Percentiles rank a stretch among this genome's conserved stretches.
phyloP scores from a whole-genome alignment of 495 filamentous ascomycete genomes.

The Thozetella sp. region DNA sequence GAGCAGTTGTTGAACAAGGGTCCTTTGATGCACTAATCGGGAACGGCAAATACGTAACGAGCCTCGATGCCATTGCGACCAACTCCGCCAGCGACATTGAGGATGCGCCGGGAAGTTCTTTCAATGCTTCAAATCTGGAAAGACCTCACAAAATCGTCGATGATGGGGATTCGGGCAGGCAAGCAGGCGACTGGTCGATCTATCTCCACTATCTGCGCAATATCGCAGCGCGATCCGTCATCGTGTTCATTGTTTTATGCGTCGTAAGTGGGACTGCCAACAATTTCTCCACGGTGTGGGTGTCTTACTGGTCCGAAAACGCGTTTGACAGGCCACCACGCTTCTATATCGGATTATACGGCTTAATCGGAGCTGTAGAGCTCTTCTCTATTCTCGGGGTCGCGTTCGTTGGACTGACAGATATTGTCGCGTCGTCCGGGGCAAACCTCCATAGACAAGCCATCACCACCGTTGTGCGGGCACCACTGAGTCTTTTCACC shows the following conservation, averaged over 20 bases:
- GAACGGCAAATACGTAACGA: slow-evolving; percentile 3
- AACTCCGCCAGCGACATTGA: background rate
- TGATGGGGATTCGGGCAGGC: slow-evolving; percentile 18
- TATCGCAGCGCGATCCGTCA: slow-evolving; percentile 22
- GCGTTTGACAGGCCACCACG: slow-evolving; percentile 12
- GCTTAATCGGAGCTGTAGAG: slow-evolving; percentile 30
- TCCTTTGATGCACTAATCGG: slow-evolving; percentile 17
- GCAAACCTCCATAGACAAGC: slow-evolving; percentile 21
- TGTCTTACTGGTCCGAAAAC: slow-evolving; percentile 37
- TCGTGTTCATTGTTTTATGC: slow-evolving; percentile 17
- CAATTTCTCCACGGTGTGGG: slow-evolving; percentile 35
- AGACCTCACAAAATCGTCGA: background rate
- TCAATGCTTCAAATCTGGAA: background rate
- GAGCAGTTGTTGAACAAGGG: slow-evolving; percentile 41
- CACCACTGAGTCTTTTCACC: slow-evolving; percentile 38
- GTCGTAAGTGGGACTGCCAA: slow-evolving; percentile 27
- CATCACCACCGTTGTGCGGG: slow-evolving; percentile 20
- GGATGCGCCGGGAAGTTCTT: background rate
- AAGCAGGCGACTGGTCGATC: slow-evolving; percentile 33
- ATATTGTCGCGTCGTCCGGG: slow-evolving; percentile 13
- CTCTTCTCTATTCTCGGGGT: slow-evolving; percentile 15
- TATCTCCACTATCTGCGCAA: slow-evolving; percentile 37
- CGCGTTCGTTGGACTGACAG: background rate
- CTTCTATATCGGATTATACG: slow-evolving; percentile 30
- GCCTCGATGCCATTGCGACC: slow-evolving; percentile 4